Percentiles rank a stretch among this genome's conserved stretches.
phyloP scores from a whole-genome alignment of 192 early-diverging fungal genomes.

The Umbelopsis sp. region DNA sequence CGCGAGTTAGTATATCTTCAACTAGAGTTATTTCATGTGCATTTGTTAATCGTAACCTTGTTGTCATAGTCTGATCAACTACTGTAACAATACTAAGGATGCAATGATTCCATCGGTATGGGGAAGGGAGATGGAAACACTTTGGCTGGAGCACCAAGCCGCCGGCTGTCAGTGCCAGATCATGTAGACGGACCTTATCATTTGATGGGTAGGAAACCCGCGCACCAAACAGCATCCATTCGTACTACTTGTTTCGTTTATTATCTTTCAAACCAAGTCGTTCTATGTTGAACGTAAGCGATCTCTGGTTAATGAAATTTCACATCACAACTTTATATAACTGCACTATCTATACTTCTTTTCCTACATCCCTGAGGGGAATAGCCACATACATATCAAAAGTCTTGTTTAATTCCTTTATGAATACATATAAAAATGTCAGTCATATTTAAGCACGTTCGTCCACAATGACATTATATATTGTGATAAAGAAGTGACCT shows the following conservation, averaged over 20 bases:
- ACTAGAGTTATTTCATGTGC: not conserved
- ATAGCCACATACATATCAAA: not conserved
- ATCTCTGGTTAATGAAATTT: no score
- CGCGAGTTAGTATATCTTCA: not conserved
- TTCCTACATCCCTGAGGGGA: not conserved
- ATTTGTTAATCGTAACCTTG: not conserved
- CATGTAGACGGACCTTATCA: not conserved
- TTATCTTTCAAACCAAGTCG: no score
- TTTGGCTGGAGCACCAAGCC: slow-evolving; percentile 9
- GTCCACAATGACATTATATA: no score
- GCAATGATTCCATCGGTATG: slow-evolving; percentile 14
- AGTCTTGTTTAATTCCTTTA: not conserved
- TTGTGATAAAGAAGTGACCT: no score
- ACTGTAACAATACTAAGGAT: slow-evolving; percentile 14
- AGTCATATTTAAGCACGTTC: no score
- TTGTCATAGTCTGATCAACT: slow-evolving; percentile 1
- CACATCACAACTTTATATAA: no score
- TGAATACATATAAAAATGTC: not conserved
- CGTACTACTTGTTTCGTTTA: no score
- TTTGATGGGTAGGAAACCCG: no score
- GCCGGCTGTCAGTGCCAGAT: slow-evolving; percentile 12
- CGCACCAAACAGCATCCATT: no score
- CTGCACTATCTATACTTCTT: not conserved
- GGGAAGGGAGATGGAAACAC: slow-evolving; percentile 12
- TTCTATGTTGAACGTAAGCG: no score